phyloP scores from a whole-genome alignment of 257 asterid species.

The Nicotiana otophora region DNA sequence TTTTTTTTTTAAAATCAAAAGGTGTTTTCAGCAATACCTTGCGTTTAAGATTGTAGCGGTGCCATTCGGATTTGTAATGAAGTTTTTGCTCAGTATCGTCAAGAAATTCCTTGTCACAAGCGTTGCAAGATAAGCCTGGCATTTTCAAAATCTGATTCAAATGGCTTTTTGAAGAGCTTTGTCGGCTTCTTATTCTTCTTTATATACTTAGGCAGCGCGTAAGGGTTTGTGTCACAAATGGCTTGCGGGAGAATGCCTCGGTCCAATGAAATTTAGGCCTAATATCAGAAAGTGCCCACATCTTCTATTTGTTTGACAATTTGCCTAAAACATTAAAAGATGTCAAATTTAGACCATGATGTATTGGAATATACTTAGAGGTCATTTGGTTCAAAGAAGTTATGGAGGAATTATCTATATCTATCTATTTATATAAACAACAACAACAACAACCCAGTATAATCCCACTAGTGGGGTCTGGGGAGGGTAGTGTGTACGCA shows the following conservation, averaged over 20 bases:
- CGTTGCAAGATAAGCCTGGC: conserved; percentile 66
- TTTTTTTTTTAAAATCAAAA: background rate
- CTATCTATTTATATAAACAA: too few relatives aligned
- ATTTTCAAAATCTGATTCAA: conserved; percentile 16
- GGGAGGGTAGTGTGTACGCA: too few relatives aligned
- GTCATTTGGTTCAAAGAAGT: too few relatives aligned
- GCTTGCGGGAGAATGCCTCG: background rate
- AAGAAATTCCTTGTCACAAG: conserved; percentile 72
- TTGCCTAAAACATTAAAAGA: too few relatives aligned
- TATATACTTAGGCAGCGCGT: background rate
- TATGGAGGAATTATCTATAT: too few relatives aligned
- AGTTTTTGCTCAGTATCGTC: conserved; percentile 72
- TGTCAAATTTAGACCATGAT: too few relatives aligned
- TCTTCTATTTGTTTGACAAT: too few relatives aligned
- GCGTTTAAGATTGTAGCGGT: conserved; percentile 96
- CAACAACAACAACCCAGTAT: too few relatives aligned
- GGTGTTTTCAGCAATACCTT: conserved; percentile 39
- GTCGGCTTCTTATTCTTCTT: background rate
- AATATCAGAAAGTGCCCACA: too few relatives aligned
- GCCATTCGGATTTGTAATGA: conserved; percentile 97
- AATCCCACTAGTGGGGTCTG: too few relatives aligned
- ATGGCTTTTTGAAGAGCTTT: background rate
- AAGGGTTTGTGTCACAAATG: background rate
- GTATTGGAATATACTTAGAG: too few relatives aligned
- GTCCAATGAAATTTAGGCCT: too few relatives aligned